A percentile compares a stretch with the other conserved stretches of the same genome.
These are phyloP conservation scores for Wickerhamomyces strasburgensis DNA, from an alignment of 805 yeast genomes.

Conservation along the genomic window DNA sequence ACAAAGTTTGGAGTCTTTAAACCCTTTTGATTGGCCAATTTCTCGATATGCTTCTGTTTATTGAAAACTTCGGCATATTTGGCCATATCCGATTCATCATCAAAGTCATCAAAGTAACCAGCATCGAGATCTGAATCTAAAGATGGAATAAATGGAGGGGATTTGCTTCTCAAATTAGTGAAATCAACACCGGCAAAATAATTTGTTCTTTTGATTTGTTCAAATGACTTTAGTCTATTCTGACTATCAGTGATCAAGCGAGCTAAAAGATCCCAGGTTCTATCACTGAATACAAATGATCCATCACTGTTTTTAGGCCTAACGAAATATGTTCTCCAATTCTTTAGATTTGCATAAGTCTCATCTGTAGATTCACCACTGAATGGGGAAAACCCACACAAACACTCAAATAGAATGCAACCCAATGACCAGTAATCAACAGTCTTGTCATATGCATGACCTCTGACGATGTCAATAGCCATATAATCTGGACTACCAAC, in stretches of 20 bases:
- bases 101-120: constrained; percentile 97
- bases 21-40: constrained; percentile 61
- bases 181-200: constrained; percentile 86
- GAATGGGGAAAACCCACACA: constrained; percentile 96
- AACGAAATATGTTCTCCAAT: constrained; percentile 84
- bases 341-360: constrained; percentile 86
- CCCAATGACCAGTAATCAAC: constrained; percentile 99
- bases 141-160: constrained; percentile 97
- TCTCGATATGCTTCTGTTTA: constrained; percentile 81
- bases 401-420: constrained; percentile 92
- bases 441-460: constrained; percentile 88
- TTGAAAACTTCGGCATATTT: constrained; percentile 96
- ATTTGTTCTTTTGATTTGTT: constrained; percentile 72
- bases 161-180: constrained; percentile 56
- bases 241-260: constrained; percentile 76
- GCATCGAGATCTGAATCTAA: constrained; percentile 96
- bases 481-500: constrained; percentile 99
- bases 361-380: constrained; percentile 92
- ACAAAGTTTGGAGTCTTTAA: constrained; percentile 68
- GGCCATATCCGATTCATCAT: constrained; percentile 94
- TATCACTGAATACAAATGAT: constrained; percentile 85
- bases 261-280: constrained; percentile 89
- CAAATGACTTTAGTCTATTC: constrained; percentile 69
- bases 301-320: constrained; percentile 93
- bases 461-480: constrained; percentile 91